Percentiles rank a stretch among this genome's conserved stretches.
Conservation (phyloP, 352 stramenopile species). For the Pythium catenulatum region DNA sequence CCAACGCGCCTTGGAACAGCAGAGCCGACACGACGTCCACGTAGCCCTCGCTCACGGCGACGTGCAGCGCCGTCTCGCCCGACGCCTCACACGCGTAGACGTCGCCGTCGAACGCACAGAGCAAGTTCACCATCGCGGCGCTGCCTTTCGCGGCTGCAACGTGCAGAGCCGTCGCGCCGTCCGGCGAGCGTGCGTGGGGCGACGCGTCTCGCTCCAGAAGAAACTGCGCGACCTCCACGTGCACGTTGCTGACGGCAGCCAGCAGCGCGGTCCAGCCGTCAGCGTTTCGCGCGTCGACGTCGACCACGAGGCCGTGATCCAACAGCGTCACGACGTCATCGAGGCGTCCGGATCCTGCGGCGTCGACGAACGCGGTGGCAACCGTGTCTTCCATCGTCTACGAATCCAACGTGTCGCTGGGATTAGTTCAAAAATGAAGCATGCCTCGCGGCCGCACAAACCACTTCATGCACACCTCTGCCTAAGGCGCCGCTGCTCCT, state of each 20-base stretch:
- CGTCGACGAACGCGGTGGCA: no score
- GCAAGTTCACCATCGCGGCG: not conserved
- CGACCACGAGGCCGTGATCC: not conserved
- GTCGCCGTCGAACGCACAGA: not conserved
- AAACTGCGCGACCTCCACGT: not conserved
- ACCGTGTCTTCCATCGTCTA: no score
- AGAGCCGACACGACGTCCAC: not conserved
- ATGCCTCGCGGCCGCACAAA: no score
- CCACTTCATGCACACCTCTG: no score
- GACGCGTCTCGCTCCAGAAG: not conserved
- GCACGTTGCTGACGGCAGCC: not conserved
- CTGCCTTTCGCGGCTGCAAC: not conserved
- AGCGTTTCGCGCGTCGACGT: no score
- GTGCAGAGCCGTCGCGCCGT: not conserved
- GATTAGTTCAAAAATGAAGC: no score
- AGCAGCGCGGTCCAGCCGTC: slow-evolving; percentile 15
- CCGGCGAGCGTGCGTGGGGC: not conserved
- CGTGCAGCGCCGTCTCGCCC: not conserved
- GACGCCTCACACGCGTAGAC: not conserved
- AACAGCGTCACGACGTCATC: no score
- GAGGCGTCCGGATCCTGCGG: no score
- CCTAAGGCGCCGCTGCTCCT: no score
- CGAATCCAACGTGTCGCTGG: no score
- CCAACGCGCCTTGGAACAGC: not conserved
- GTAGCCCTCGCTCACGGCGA: not conserved